Evolutionary conservation across 768 basidiomycete genomes (phyloP), one percentile per base, ranked within the genome.

Genomic region (Rhizopogon roseolus): DNA sequence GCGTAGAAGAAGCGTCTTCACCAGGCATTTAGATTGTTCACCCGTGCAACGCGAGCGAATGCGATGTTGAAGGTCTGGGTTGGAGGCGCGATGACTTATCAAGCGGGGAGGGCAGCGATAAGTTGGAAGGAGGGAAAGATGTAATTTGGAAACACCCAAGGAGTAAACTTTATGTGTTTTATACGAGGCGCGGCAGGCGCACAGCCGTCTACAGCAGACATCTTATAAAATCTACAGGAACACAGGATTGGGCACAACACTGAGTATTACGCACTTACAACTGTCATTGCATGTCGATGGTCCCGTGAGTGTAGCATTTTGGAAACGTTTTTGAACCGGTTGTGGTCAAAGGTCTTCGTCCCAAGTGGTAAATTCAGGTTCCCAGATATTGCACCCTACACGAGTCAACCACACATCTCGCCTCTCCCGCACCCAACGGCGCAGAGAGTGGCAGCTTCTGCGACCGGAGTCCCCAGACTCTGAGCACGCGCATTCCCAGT

Each of bases 341-440:
- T 19, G 46, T 14, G 32, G 22, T 48, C 46, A 48, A 36, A n/a
- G 14, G 9, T 9, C 14, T 22, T 19, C 9, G 8, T n/a, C 5
- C 16, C 22, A 8, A 19, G 10, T 5, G 22, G 32, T 14, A 22
- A 52, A 32, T 14, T 19, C 51, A 27, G 61, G 67, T 54, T 81
- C 79, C 60, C 73, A 80, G 41, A 63, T 57, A 50, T 74, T 68
- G 56, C 81, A 83, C 22, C 73, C 72, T 17, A 84, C 73, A 41
- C 55, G 61, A 49, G 69, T 67, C 48, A 82, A 59, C 81, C 81
- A 84, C 34, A 67, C 59, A n/a, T 61, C 68, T 41, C 76, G 73
- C 60, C 70, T 75, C 57, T 75, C 70, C 54, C 72, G 60, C 67
- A 65, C 52, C 77, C 78, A 63, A 56, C 64, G 57, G 56, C 63